phyloP scores from a whole-genome alignment of 495 filamentous ascomycete genomes.

The Margaritispora aquatica region DNA sequence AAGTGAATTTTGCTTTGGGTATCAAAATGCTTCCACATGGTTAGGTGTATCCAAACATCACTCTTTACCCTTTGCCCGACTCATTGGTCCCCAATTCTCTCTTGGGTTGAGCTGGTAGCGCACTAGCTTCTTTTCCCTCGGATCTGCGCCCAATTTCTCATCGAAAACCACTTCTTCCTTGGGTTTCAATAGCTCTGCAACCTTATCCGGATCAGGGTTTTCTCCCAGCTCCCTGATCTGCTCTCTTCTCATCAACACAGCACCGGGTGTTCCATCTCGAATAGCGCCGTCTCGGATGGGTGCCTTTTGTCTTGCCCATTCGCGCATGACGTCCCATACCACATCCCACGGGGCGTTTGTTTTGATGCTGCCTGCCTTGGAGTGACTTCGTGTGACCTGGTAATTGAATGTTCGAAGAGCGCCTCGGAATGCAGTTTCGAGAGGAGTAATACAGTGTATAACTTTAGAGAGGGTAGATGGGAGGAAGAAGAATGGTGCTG shows the following conservation, averaged over 20 bases:
- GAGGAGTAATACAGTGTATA: conserved; percentile 69
- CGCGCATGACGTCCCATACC: conserved; percentile 90
- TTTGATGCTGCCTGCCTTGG: conserved; percentile 79
- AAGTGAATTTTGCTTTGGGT: too few relatives aligned
- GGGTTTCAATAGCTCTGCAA: neutral
- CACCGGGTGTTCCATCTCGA: conserved; percentile 62
- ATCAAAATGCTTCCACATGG: neutral
- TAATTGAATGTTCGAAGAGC: conserved; percentile 78
- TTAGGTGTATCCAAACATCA: too few relatives aligned
- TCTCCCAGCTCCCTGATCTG: conserved; percentile 8
- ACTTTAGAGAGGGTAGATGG: conserved; percentile 63
- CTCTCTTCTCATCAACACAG: conserved; percentile 41
- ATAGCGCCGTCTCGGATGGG: conserved; percentile 66
- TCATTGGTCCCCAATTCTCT: conserved; percentile 92
- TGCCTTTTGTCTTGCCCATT: conserved; percentile 74
- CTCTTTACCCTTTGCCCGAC: conserved; percentile 50
- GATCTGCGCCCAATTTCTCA: conserved; percentile 66
- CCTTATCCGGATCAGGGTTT: conserved; percentile 9
- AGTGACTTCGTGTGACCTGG: conserved; percentile 72
- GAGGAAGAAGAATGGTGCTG: conserved; percentile 82
- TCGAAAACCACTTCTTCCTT: conserved; percentile 70
- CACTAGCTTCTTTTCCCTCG: conserved; percentile 54
- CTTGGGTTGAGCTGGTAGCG: conserved; percentile 85
- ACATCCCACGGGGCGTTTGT: conserved; percentile 85
- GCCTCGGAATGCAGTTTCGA: conserved; percentile 66